phyloP scores from a whole-genome alignment of 176 grass and related monocot genomes.

The Aegilops longissima region DNA sequence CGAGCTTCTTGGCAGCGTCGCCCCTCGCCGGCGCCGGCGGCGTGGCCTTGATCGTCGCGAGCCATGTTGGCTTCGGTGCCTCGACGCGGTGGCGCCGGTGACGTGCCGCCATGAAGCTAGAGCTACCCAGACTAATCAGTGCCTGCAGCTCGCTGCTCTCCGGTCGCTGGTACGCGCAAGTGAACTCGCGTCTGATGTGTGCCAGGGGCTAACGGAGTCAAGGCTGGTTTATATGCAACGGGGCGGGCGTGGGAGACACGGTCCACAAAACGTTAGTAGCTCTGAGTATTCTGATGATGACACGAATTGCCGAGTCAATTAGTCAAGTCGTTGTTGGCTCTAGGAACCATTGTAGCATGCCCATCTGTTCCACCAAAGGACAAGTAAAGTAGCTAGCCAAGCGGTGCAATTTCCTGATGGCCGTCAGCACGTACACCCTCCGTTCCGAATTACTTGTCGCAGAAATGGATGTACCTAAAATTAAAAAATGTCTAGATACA shows the following conservation, averaged over 20 bases:
- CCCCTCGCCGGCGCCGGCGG: slow-evolving; percentile 11
- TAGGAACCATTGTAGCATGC: too few relatives aligned
- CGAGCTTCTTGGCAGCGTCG: neutral
- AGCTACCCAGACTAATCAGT: neutral
- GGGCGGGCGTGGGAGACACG: neutral
- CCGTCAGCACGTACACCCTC: too few relatives aligned
- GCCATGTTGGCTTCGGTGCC: slow-evolving; percentile 29
- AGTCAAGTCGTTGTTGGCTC: slow-evolving; percentile 31
- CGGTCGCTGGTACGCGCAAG: neutral
- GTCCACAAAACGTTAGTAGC: neutral
- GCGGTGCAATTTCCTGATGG: too few relatives aligned
- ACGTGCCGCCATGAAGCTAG: slow-evolving; percentile 21
- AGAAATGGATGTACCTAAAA: too few relatives aligned
- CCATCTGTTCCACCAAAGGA: too few relatives aligned
- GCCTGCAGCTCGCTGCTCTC: neutral
- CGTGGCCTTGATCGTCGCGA: slow-evolving; percentile 12
- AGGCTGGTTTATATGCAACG: neutral
- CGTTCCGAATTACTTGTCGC: too few relatives aligned
- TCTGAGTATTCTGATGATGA: neutral
- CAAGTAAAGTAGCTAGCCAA: too few relatives aligned
- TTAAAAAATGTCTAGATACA: too few relatives aligned
- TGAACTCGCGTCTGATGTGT: neutral
- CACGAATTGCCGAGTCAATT: neutral
- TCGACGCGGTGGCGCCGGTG: slow-evolving; percentile 29
- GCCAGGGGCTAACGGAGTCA: neutral